Percentiles rank a stretch among this genome's conserved stretches.
These are phyloP conservation scores for Zygoascus sp. DNA, from an alignment of 1,139 yeast genomes.

Conservation along the genomic window DNA sequence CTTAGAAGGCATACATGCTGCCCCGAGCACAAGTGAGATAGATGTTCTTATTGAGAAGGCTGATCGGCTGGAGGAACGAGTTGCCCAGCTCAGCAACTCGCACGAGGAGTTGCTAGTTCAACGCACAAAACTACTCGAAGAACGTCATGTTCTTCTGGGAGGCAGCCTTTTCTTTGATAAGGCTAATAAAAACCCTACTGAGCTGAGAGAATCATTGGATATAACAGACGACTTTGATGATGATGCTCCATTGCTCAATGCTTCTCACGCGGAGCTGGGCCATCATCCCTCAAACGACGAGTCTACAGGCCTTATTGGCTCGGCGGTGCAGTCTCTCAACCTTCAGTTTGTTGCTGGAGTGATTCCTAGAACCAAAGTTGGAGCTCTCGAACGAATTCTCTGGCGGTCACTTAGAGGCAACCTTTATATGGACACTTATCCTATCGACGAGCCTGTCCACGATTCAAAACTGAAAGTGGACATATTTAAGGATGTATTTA, in stretches of 20 bases:
- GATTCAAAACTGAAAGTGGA: slow-evolving; percentile 47
- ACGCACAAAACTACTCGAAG: slow-evolving; percentile 56
- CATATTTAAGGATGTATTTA: slow-evolving; percentile 65
- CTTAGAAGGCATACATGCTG: slow-evolving; percentile 31
- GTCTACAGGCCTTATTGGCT: slow-evolving; percentile 6
- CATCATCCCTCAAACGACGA: not conserved
- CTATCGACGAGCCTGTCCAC: slow-evolving; percentile 55
- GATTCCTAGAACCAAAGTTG: slow-evolving; percentile 65
- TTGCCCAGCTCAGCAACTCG: slow-evolving; percentile 53
- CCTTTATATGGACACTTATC: slow-evolving; percentile 66
- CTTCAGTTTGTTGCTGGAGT: slow-evolving; percentile 78
- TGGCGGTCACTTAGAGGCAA: slow-evolving; percentile 95
- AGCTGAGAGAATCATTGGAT: slow-evolving; percentile 25
- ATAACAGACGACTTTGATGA: slow-evolving; percentile 21
- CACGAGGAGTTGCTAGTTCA: slow-evolving; percentile 51
- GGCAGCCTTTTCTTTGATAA: slow-evolving; percentile 63
- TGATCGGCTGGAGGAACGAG: slow-evolving; percentile 55
- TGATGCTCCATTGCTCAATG: slow-evolving; percentile 27
- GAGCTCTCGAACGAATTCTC: slow-evolving; percentile 73
- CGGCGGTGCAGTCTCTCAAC: slow-evolving; percentile 25
- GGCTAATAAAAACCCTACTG: slow-evolving; percentile 20
- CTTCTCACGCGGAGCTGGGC: slow-evolving; percentile 15
- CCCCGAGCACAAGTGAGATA: slow-evolving; percentile 59
- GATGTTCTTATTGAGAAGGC: slow-evolving; percentile 74
- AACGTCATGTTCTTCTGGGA: slow-evolving; percentile 63